These are phyloP conservation scores for Barnettozyma pratensis DNA, from an alignment of 805 yeast genomes.

Conservation along the genomic window DNA sequence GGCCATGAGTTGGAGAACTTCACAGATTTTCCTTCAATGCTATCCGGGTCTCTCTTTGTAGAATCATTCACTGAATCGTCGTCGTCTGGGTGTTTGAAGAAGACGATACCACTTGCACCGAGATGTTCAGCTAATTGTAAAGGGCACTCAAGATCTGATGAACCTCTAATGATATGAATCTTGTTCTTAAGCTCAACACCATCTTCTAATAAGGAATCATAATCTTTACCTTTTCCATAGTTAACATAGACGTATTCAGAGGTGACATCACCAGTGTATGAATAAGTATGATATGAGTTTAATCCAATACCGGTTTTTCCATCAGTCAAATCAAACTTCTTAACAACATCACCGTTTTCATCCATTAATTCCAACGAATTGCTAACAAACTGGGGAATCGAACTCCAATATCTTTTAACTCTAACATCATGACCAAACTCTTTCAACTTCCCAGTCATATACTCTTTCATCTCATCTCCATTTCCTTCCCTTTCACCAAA, in stretches of 20 bases:
- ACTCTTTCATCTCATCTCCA: slow-evolving; percentile 37
- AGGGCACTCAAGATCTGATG: not conserved
- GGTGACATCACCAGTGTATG: slow-evolving; percentile 57
- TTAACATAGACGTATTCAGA: slow-evolving; percentile 54
- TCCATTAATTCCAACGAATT: slow-evolving; percentile 36
- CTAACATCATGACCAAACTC: slow-evolving; percentile 46
- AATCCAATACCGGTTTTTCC: slow-evolving; percentile 25
- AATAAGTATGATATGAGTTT: slow-evolving; percentile 58
- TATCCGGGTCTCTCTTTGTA: slow-evolving; percentile 50
- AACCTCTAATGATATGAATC: slow-evolving; percentile 51
- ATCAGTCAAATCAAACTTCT: slow-evolving; percentile 41
- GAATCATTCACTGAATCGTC: slow-evolving; percentile 56
- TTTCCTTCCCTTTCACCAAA: slow-evolving; percentile 34
- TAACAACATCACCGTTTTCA: slow-evolving; percentile 33
- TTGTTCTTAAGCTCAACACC: slow-evolving; percentile 46
- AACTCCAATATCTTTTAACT: slow-evolving; percentile 52
- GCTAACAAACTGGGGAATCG: slow-evolving; percentile 47
- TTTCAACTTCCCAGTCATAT: slow-evolving; percentile 44
- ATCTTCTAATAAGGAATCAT: slow-evolving; percentile 32
- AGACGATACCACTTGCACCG: slow-evolving; percentile 57
- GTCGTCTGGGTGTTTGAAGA: slow-evolving; percentile 52
- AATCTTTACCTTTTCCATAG: slow-evolving; percentile 56
- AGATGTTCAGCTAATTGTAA: slow-evolving; percentile 40
- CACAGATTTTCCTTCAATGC: slow-evolving; percentile 59
- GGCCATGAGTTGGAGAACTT: slow-evolving; percentile 54